Percentiles rank a stretch among this genome's conserved stretches.
phyloP scores from a whole-genome alignment of 495 filamentous ascomycete genomes.

The Talaromyces borbonicus region DNA sequence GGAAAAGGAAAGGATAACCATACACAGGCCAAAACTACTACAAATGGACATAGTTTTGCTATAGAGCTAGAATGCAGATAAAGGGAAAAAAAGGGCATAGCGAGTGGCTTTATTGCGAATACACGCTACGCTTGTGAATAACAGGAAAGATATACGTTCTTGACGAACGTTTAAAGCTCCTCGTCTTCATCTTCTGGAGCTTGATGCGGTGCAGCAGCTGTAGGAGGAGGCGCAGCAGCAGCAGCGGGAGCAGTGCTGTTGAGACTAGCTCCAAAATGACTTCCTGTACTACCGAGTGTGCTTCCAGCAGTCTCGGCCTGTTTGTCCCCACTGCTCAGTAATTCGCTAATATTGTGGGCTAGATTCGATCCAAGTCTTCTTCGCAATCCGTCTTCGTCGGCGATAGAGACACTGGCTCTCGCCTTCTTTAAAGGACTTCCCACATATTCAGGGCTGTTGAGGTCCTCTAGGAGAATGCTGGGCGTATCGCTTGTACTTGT shows the following conservation, averaged over 20 bases:
- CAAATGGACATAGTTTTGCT: too few species aligned
- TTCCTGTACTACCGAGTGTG: neutral
- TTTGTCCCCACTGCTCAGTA: slow-evolving; percentile 13
- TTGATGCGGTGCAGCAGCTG: neutral
- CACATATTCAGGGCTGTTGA: slow-evolving; percentile 41
- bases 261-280: slow-evolving; percentile 4
- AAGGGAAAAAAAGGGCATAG: neutral
- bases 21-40: too few species aligned
- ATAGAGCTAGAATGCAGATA: too few species aligned
- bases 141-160: neutral
- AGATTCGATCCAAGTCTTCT: slow-evolving; percentile 37
- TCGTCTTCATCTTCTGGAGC: slow-evolving; percentile 2
- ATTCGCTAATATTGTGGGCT: slow-evolving; percentile 27
- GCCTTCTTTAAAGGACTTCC: slow-evolving; percentile 83
- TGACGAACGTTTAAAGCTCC: slow-evolving; percentile 4
- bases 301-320: neutral
- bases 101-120: neutral
- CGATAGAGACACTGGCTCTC: slow-evolving; percentile 56
- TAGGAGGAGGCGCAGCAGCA: neutral
- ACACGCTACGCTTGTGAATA: too few species aligned
- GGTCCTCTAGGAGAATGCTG: slow-evolving; percentile 20
- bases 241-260: neutral
- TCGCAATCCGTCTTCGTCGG: slow-evolving; percentile 45
- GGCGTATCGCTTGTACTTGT: slow-evolving; percentile 18
- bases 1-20: too few species aligned